These are phyloP conservation scores for Helianthus tuberosus DNA, from an alignment of 129 eudicot species.

Conservation along the genomic window DNA sequence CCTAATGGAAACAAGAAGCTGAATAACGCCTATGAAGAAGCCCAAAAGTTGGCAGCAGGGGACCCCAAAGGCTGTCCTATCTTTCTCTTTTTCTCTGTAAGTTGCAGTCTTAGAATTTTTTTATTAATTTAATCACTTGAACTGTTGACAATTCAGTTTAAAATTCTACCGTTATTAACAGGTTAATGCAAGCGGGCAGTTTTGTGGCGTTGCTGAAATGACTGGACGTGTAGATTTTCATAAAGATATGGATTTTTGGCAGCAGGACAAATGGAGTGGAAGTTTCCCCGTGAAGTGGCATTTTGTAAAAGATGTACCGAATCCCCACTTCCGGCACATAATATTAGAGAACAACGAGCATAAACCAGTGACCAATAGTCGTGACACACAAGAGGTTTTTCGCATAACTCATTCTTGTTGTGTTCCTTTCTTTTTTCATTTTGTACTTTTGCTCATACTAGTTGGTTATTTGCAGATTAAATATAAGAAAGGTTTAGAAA, in stretches of 20 bases:
- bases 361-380: constrained; percentile 94
- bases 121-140: not conserved
- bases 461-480: constrained; percentile 56
- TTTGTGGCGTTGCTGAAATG: constrained; percentile 98
- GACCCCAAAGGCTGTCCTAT: constrained; percentile 75
- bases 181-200: constrained; percentile 99
- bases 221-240: constrained; percentile 80
- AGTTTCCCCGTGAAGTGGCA: constrained; percentile 98
- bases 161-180: constrained; percentile 10
- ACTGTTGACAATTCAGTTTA: not conserved
- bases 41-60: constrained; percentile 57
- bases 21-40: constrained; percentile 78
- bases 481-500: constrained; percentile 74
- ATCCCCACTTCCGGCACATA: constrained; percentile 78
- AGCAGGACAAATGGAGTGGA: constrained; percentile 99
- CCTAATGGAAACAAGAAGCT: constrained; percentile 95
- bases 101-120: constrained; percentile 21
- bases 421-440: not conserved
- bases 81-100: constrained; percentile 91
- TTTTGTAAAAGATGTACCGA: constrained; percentile 88
- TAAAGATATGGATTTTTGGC: constrained; percentile 98
- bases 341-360: constrained; percentile 89
- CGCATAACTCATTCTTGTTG: not conserved
- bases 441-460: not conserved
- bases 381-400: constrained; percentile 94